These are phyloP conservation scores for Hibiscus mutabilis DNA, from an alignment of 345 rosid genomes.

Conservation along the genomic window DNA sequence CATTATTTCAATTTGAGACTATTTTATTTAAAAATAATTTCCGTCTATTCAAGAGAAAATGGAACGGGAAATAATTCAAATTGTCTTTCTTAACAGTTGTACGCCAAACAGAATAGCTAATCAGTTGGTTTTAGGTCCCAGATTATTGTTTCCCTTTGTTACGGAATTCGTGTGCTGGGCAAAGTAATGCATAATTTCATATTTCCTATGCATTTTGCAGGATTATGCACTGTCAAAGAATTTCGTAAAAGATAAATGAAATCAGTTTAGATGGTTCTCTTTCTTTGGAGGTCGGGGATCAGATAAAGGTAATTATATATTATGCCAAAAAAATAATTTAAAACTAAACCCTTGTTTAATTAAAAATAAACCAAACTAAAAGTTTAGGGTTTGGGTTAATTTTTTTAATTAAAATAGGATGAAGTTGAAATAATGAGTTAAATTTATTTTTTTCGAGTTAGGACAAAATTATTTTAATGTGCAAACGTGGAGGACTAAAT, in stretches of 20 bases:
- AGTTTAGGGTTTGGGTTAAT: no score
- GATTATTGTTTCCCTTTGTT: not conserved
- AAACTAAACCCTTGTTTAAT: no score
- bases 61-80: not conserved
- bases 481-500: no score
- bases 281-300: slow-evolving; percentile 38
- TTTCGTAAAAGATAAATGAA: not conserved
- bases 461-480: no score
- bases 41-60: not conserved
- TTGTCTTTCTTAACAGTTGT: not conserved
- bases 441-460: no score
- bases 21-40: no score
- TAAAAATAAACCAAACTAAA: no score
- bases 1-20: no score
- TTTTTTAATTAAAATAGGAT: no score
- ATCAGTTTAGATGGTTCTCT: slow-evolving; percentile 23
- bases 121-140: not conserved
- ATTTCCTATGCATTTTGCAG: not conserved
- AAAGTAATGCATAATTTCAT: not conserved
- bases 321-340: no score
- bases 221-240: not conserved
- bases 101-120: not conserved
- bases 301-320: slow-evolving; percentile 20
- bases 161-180: not conserved
- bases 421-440: no score